A percentile compares a stretch with the other conserved stretches of the same genome.
These are phyloP conservation scores for Fusarium tupiense DNA, from an alignment of 2,329 filamentous ascomycete genomes.

Conservation along the genomic window DNA sequence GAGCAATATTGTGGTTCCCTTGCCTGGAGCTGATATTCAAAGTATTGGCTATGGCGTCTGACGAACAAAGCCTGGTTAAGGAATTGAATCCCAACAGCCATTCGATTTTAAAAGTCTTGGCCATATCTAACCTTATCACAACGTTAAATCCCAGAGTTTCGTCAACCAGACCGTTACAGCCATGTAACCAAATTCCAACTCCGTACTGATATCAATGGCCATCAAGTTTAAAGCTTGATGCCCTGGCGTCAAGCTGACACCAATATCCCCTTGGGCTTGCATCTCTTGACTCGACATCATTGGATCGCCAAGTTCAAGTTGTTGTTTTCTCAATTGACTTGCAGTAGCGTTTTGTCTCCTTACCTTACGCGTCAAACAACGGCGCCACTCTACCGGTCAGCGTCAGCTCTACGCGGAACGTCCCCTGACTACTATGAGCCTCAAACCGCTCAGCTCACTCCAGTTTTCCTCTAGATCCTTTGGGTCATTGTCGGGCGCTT, in stretches of 20 bases:
- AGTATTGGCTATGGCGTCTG: not conserved
- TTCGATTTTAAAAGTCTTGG: not conserved
- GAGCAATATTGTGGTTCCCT: slow-evolving; percentile 5
- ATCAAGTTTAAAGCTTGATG: slow-evolving; percentile 12
- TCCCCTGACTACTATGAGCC: slow-evolving; percentile 30
- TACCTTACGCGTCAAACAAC: slow-evolving; percentile 26
- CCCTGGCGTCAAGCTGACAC: slow-evolving; percentile 4
- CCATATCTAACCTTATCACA: not conserved
- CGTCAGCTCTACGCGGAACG: not conserved
- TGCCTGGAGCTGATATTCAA: not conserved
- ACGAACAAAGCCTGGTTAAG: not conserved
- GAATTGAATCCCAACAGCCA: not conserved
- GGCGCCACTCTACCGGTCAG: slow-evolving; percentile 6
- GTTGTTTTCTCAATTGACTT: slow-evolving; percentile 19
- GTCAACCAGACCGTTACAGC: not conserved
- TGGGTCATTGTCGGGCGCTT: not conserved
- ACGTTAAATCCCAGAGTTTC: not conserved
- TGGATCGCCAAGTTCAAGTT: not conserved
- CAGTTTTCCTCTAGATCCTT: slow-evolving; percentile 12
- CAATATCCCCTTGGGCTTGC: slow-evolving; percentile 7
- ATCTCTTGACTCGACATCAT: slow-evolving; percentile 3
- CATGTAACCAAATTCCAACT: not conserved
- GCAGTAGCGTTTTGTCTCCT: slow-evolving; percentile 4
- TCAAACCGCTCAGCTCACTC: slow-evolving; percentile 29
- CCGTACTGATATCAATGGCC: not conserved